Base-by-base conservation (phyloP, 345 rosid species). In the Laguncularia racemosa region DNA sequence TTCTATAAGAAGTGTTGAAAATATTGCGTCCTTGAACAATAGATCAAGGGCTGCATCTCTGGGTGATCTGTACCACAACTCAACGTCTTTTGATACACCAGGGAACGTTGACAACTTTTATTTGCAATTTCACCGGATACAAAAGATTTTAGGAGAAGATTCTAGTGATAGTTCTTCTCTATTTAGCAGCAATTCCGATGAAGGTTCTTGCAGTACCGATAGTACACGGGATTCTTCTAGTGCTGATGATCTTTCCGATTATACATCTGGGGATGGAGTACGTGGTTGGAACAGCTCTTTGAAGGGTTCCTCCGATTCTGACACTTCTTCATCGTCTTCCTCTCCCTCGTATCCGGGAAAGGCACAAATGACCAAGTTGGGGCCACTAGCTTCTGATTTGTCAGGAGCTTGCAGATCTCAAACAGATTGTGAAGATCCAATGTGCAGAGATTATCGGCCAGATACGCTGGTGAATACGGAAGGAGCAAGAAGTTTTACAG, bases 141-240 rank as follows among this genome's bases (percentile, higher is more conserved):
- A 74, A 62, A 81, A 59, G 71, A 81, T 85, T 56, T 68, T 83
- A 43, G 93, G 76, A 78, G 95, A 78, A 50, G 99, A 95, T 71
- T 85, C 86, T 2, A 90, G 97, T 57, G 99, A 95, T 69, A 82
- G 69, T 71, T 88, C 81, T 55, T 93, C 96, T 50, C 83, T 90
- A 40, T 70, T 89, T 44, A 79, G 95, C 75, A 86, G 82, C 76
- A 84, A 79, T 64, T 90, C 97, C 0, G 97, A 88, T 64, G 91
- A 88, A 72, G 85, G 93, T 48, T 85, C 95, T 17, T 85, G 85
- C 78, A 85, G 96, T 73, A 85, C 97, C 3, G 93, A 90, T 18
- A 84, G 91, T 70, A 82, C 80, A 56, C 78, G 72, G 51, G 89
- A 76, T 58, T 84, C 92, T 18, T 57, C 81, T 33, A 74, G 93